Percentiles rank a stretch among this genome's conserved stretches.
Conservation (phyloP, 306 rosid genomes). For the Vigna unguiculata region DNA sequence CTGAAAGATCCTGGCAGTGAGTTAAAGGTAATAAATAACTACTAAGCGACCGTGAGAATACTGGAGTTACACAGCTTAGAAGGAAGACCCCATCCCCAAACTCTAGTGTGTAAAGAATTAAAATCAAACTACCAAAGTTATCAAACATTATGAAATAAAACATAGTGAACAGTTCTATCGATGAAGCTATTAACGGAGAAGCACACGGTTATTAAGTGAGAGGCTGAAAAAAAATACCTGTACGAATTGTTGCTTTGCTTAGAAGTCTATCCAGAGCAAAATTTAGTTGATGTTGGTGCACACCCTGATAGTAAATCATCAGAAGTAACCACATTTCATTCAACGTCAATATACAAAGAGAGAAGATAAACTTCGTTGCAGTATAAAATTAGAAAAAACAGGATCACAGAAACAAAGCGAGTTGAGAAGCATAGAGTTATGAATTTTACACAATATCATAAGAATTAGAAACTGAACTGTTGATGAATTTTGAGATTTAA, state of each 20-base stretch:
- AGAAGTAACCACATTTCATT: slow-evolving; percentile 27
- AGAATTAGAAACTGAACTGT: not conserved
- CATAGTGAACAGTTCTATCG: not conserved
- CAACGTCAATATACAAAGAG: not conserved
- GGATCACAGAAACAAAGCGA: not conserved
- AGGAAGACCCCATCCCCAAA: not conserved
- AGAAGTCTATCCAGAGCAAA: slow-evolving; percentile 44
- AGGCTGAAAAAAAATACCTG: slow-evolving; percentile 59
- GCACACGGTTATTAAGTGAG: not conserved
- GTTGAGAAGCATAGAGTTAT: not conserved
- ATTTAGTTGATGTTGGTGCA: slow-evolving; percentile 21
- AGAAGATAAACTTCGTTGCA: not conserved
- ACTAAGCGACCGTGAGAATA: slow-evolving; percentile 11
- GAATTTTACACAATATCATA: not conserved
- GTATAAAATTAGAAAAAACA: not conserved
- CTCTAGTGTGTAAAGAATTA: not conserved
- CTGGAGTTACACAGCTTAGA: not conserved
- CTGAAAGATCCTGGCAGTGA: slow-evolving; percentile 12
- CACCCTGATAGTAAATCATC: slow-evolving; percentile 37
- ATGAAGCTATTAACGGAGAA: slow-evolving; percentile 13
- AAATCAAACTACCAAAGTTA: slow-evolving; percentile 10
- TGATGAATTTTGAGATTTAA: not conserved
- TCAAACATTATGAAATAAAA: slow-evolving; percentile 2
- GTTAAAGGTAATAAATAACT: slow-evolving; percentile 5
- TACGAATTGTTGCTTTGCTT: slow-evolving; percentile 36